phyloP scores from a whole-genome alignment of 805 yeast species.

The Kazachstania kunashirensis region DNA sequence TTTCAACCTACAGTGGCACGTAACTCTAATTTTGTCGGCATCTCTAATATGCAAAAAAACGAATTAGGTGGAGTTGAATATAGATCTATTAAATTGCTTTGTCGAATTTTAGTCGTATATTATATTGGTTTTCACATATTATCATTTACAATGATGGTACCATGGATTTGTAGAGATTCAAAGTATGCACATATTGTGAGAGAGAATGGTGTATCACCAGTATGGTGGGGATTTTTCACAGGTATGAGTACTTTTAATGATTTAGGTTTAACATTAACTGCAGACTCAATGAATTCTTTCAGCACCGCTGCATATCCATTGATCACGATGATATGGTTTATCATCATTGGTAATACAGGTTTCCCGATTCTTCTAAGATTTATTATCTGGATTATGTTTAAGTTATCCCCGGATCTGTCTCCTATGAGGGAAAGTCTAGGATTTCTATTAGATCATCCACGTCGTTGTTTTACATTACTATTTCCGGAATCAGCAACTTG shows the following conservation, averaged over 20 bases:
- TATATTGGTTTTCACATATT: slow-evolving; percentile 69
- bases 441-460: slow-evolving; percentile 86
- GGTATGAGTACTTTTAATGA: slow-evolving; percentile 75
- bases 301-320: slow-evolving; percentile 54
- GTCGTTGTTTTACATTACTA: slow-evolving; percentile 88
- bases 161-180: slow-evolving; percentile 45
- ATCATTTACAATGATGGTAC: slow-evolving; percentile 43
- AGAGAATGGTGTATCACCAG: slow-evolving; percentile 54
- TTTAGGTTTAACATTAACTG: slow-evolving; percentile 72
- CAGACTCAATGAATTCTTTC: slow-evolving; percentile 70
- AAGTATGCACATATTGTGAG: slow-evolving; percentile 38
- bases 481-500: slow-evolving; percentile 92
- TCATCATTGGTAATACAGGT: slow-evolving; percentile 90
- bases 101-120: slow-evolving; percentile 52
- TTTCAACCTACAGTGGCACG: slow-evolving; percentile 90
- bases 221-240: slow-evolving; percentile 93
- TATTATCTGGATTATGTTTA: slow-evolving; percentile 71
- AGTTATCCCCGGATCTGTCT: slow-evolving; percentile 56
- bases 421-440: slow-evolving; percentile 64
- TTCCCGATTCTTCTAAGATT: slow-evolving; percentile 79
- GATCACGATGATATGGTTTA: slow-evolving; percentile 54
- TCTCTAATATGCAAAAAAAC: slow-evolving; percentile 76
- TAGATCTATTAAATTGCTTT: slow-evolving; percentile 71
- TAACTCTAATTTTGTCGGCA: slow-evolving; percentile 80
- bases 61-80: slow-evolving; percentile 98